Evolutionary conservation across 78 protist species (phyloP).

Genomic region (Dictyostelium citrinum): DNA sequence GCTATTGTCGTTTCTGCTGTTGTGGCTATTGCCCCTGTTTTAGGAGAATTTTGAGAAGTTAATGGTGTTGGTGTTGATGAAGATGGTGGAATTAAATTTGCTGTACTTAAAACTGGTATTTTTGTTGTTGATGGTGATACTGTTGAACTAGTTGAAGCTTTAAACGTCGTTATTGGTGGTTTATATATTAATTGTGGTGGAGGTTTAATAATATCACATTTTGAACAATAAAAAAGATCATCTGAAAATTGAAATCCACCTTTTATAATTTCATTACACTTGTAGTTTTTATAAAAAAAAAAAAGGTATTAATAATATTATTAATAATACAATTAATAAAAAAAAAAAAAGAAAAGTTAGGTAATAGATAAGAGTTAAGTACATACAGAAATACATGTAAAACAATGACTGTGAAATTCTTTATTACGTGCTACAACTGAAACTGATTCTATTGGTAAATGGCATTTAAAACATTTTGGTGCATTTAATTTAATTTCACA

Average conservation of each 20-base stretch:
- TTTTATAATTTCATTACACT: constrained; percentile 8
- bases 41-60: background rate
- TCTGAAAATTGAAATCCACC: constrained; percentile 25
- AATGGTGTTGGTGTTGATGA: background rate
- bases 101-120: background rate
- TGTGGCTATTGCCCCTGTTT: background rate
- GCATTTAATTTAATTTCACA: constrained; percentile 33
- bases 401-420: constrained; percentile 34
- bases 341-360: too few relatives aligned
- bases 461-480: constrained; percentile 33
- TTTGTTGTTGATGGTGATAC: background rate
- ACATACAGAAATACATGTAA: constrained; percentile 41
- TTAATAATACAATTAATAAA: too few relatives aligned
- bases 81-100: background rate
- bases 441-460: constrained; percentile 9
- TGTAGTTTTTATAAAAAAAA: too few relatives aligned
- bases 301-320: too few relatives aligned
- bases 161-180: background rate
- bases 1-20: background rate
- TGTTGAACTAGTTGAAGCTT: background rate
- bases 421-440: constrained; percentile 30
- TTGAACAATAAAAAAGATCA: constrained; percentile 12
- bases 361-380: too few relatives aligned
- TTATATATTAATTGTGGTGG: background rate
- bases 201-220: constrained; percentile 27